A percentile compares a stretch with the other conserved stretches of the same genome.
phyloP scores from a whole-genome alignment of 73 alveolate genomes.

The Diophrys appendiculata region DNA sequence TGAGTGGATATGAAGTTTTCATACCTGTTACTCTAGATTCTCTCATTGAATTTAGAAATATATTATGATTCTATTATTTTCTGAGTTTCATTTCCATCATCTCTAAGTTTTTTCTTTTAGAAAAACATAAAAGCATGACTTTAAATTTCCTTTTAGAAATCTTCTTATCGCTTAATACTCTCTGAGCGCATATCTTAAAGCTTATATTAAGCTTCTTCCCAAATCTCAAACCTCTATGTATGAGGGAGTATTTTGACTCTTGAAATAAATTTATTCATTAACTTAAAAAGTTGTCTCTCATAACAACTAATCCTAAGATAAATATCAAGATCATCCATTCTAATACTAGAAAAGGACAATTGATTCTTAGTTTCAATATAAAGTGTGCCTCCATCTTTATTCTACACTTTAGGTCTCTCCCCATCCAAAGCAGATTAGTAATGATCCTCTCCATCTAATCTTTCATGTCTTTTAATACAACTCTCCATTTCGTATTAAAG shows the following conservation, averaged over 20 bases:
- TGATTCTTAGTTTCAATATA: conserved; percentile 55
- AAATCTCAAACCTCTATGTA: conserved; percentile 41
- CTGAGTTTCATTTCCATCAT: conserved; percentile 26
- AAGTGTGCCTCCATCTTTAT: conserved; percentile 61
- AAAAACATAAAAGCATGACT: background rate
- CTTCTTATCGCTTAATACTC: background rate
- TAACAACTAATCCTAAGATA: conserved; percentile 39
- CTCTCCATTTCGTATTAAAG: conserved; percentile 37
- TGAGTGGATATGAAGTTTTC: conserved; percentile 2
- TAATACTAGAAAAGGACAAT: conserved; percentile 40
- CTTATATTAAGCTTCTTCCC: conserved; percentile 17
- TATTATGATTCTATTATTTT: conserved; percentile 25
- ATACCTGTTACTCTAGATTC: conserved; percentile 26
- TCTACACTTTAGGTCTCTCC: conserved; percentile 39
- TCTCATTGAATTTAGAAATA: conserved; percentile 19
- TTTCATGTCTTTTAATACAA: conserved; percentile 46
- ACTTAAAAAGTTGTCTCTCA: conserved; percentile 23
- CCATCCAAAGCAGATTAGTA: conserved; percentile 29
- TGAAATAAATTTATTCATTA: conserved; percentile 26
- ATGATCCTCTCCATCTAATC: conserved; percentile 26
- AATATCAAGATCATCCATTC: conserved; percentile 63
- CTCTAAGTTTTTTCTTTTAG: conserved; percentile 6
- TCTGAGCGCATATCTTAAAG: background rate
- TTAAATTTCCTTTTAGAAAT: background rate
- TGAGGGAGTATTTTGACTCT: conserved; percentile 49